Evolutionary conservation across 2,329 filamentous ascomycete genomes (phyloP), one percentile per base, ranked within the genome.

Genomic region (Emmonsia crescens): DNA sequence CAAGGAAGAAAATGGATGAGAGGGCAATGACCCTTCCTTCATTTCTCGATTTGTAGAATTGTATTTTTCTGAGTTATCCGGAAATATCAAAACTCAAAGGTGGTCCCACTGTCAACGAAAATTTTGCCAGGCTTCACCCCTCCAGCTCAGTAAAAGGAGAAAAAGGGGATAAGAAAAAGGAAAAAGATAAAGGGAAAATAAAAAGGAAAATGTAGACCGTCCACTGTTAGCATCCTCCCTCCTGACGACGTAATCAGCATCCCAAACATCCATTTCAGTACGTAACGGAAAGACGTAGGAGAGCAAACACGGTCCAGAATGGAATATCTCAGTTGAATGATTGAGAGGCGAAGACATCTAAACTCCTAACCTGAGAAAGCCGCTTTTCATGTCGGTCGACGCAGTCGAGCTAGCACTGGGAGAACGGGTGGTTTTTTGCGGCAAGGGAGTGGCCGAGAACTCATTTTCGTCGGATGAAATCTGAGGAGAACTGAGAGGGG

Each of bases 331-430:
- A 14, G 19, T 54, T 1, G 2, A 33, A 36, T n/a, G 10, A n/a
- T 6, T 36, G 27, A 16, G 33, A 27, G 31, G 48, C 27, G 56
- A 54, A n/a, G 19, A 14, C n/a, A 19, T 62, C 65, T 44, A 66
- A 51, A 59, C 60, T 10, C 64, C 63, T 33, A 66, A 62, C 56
- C 58, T 61, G n/a, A 66, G 62, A 62, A 66, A 66, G 24, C 60
- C 62, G 44, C 54, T 57, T n/a, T 54, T 62, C 10, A 42, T 61
- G 31, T 48, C 61, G 12, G 54, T 48, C 21, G 42, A 44, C 42
- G 63, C 52, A 49, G 56, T 62, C 51, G 60, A 63, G 8, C 59
- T 58, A 33, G 63, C 61, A 59, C 63, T 66, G 31, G 38, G 21
- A 19, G 64, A 66, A 24, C 64, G 64, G 31, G 16, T 27, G 14